Evolutionary conservation across 768 basidiomycete species (phyloP), one percentile per base, ranked within the genome.

Genomic region (Kwoniella mangroviensis): DNA sequence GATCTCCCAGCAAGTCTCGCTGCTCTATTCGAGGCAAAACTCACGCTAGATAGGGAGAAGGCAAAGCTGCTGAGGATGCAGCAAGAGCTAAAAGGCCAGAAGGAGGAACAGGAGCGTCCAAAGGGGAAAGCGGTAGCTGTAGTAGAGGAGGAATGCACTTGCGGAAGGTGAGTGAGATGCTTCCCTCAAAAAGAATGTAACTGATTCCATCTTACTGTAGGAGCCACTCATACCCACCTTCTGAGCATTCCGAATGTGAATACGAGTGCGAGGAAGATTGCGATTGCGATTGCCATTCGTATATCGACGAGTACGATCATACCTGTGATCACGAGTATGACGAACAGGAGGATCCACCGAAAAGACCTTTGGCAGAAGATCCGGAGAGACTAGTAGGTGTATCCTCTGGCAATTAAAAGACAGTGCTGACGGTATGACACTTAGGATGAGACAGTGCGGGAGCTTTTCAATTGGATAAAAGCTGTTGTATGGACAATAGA

Each of bases 391-490:
- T 81, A 61, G 79, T 81, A 51, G 55, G 78, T 74, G n/a, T 64
- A 68, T 49, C 45, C 42, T 26, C 28, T 28, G 51, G 11, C 22
- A 43, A 24, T n/a, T 34, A 7, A 34, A 7, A 34, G 34, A 55
- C 28, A 12, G 17, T 55, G 11, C 64, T 70, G 45, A 67, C 67
- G 6, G 6, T 28, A 21, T n/a, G 41, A 21, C 3, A n/a, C n/a
- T 11, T 52, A 82, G 80, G 80, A 82, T 49, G 75, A 77, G 52
- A 75, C 78, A 2, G 78, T 80, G 2, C 63, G 75, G n/a, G 81
- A 80, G 63, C 70, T 82, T 12, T 82, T 82, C 75, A 77, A 77
- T 51, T 82, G 81, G 81, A 82, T 82, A 53, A 82, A 82, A 70
- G 77, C 79, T 11, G 77, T 81, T 53, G 79, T 81, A 21, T 82